These are phyloP conservation scores for Quambalaria eucalypti DNA, from an alignment of 1,284 basidiomycete genomes.

Conservation along the genomic window DNA sequence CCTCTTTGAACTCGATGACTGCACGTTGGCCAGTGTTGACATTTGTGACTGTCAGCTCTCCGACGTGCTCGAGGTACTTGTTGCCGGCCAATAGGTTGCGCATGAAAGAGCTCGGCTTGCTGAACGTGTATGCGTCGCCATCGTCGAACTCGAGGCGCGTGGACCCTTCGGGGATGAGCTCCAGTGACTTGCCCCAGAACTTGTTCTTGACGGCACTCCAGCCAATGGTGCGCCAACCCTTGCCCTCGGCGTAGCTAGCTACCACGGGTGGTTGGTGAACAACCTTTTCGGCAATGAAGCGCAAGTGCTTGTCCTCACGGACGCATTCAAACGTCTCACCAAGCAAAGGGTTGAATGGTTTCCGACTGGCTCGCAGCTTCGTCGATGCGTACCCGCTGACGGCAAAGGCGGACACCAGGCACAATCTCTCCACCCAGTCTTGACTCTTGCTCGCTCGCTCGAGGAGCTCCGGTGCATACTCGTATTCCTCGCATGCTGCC, in stretches of 20 bases:
- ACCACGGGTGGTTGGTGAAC: slow-evolving; percentile 44
- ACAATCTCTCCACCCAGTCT: slow-evolving; percentile 39
- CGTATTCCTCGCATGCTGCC: slow-evolving; percentile 44
- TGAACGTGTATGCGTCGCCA: slow-evolving; percentile 35
- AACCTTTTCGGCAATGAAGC: slow-evolving; percentile 45
- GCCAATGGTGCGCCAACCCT: slow-evolving; percentile 35
- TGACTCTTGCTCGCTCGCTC: slow-evolving; percentile 31
- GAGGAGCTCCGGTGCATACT: slow-evolving; percentile 43
- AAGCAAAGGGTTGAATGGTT: slow-evolving; percentile 45
- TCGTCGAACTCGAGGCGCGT: slow-evolving; percentile 35
- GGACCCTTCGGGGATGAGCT: slow-evolving; percentile 41
- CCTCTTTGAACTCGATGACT: slow-evolving; percentile 43
- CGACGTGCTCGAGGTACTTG: slow-evolving; percentile 46
- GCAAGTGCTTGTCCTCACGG: slow-evolving; percentile 33
- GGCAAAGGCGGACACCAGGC: slow-evolving; percentile 38
- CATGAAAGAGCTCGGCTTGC: slow-evolving; percentile 43
- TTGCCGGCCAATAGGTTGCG: slow-evolving; percentile 45
- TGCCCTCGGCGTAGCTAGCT: slow-evolving; percentile 39
- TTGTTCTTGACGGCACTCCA: slow-evolving; percentile 45
- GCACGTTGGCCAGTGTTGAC: slow-evolving; percentile 25
- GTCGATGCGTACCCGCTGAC: slow-evolving; percentile 42
- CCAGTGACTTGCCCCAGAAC: slow-evolving; percentile 45
- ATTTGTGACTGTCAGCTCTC: slow-evolving; percentile 40
- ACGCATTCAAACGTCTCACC: slow-evolving; percentile 46
- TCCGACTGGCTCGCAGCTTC: slow-evolving; percentile 40